Evolutionary conservation across 140 eudicot species (phyloP).

Genomic region (Senecio squalidus): DNA sequence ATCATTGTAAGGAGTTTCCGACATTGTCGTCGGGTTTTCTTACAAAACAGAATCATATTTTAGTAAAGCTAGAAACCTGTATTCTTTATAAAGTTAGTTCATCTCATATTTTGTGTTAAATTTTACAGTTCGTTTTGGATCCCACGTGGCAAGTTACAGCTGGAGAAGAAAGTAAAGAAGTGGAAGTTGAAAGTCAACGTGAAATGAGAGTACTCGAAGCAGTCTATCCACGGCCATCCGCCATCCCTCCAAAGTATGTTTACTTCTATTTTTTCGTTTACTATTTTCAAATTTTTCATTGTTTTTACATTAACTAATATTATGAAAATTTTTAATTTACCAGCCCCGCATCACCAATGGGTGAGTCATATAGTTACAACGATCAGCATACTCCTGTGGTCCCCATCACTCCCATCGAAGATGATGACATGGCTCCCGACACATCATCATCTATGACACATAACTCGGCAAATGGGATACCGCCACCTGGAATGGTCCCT

Average conservation of each 20-base stretch:
- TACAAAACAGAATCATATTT: too few species aligned
- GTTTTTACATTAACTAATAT: neutral
- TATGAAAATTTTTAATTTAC: neutral
- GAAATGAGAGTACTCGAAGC: conserved; percentile 89
- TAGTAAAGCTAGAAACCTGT: too few species aligned
- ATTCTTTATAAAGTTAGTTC: neutral
- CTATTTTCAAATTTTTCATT: neutral
- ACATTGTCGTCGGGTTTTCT: too few species aligned
- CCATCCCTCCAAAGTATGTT: conserved; percentile 77
- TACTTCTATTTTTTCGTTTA: neutral
- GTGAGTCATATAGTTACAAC: conserved; percentile 24
- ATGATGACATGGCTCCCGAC: conserved; percentile 57
- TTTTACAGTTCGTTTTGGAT: conserved; percentile 59
- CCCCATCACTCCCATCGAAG: conserved; percentile 85
- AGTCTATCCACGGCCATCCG: conserved; percentile 70
- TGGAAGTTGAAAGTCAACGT: conserved; percentile 54
- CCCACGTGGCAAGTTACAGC: conserved; percentile 66
- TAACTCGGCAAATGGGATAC: conserved; percentile 18
- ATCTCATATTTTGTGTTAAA: neutral
- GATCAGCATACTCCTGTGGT: conserved; percentile 45
- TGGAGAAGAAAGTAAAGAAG: conserved; percentile 87
- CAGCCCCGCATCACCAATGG: conserved; percentile 53
- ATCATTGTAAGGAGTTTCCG: too few species aligned
- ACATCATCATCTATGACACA: conserved; percentile 16
- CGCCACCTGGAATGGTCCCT: conserved; percentile 26